Base-by-base conservation (phyloP, 768 basidiomycete genomes). In the Daedaleopsis nitida region DNA sequence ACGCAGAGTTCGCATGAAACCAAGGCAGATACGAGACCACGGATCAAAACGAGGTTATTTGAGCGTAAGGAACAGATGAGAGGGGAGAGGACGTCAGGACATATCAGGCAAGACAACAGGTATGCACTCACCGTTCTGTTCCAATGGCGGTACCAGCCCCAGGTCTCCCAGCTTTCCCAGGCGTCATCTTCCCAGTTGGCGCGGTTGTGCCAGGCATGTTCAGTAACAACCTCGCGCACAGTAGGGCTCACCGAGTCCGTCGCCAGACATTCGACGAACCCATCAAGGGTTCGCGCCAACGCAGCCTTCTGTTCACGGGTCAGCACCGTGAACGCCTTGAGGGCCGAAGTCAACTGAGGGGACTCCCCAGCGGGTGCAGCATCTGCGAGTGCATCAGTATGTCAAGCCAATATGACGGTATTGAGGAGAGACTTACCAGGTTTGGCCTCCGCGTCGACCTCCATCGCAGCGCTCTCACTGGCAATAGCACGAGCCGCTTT, bases 101-200 rank as follows among this genome's bases (percentile, higher is more conserved):
- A 32, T 32, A 32, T 32, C 3, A 32, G 27, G 4, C 4, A 52
- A 19, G 11, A 35, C 27, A 5, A 11, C 27, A 55, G 35, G 35
- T 56, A 23, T 42, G 24, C 42, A 77, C 91, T 64, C 56, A 94
- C 94, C 72, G 76, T 81, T 68, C 92, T 80, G 73, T 90, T 91
- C 77, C 94, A 95, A 67, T 96, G 92, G 61, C 90, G 80, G 66
- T 91, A 95, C 94, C 94, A 96, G 2, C 90, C 87, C 89, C 91
- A 94, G 0, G 88, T 91, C 75, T 91, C 87, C 92, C 92, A 94
- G 1, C 83, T 79, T 69, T 83, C 82, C 94, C 94, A 96, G 57
- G 90, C 87, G 27, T 86, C 83, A 39, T 83, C 80, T 21, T 79
- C 80, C 92, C 92, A 94, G 34, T 77, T 81, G 1, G 77, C 79